Conservation (phyloP, 768 basidiomycete species). For the Hypsizygus marmoreus region DNA sequence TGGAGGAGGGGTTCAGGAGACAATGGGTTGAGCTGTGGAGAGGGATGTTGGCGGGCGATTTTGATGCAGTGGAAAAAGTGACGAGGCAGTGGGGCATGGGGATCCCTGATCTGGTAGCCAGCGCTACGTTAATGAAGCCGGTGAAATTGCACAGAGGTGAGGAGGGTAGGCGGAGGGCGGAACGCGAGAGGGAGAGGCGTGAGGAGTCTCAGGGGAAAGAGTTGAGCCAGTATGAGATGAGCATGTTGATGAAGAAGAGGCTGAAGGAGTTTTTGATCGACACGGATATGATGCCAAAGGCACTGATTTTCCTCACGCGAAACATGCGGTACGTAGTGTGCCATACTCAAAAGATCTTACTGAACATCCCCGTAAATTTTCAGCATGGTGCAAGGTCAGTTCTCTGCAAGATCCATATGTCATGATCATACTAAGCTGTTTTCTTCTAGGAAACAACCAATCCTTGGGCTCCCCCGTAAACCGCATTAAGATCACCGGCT, state of each 20-base stretch:
- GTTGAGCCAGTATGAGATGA: conserved; percentile 68
- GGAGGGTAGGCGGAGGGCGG: conserved; percentile 23
- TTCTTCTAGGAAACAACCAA: conserved; percentile 69
- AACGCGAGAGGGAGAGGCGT: conserved; percentile 19
- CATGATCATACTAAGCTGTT: conserved; percentile 27
- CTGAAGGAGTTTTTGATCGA: conserved; percentile 68
- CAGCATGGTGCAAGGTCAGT: conserved; percentile 52
- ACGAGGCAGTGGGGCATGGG: conserved; percentile 70
- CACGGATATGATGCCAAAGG: conserved; percentile 80
- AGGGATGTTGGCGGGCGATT: conserved; percentile 58
- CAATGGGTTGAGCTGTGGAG: conserved; percentile 84
- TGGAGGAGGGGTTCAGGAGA: conserved; percentile 64
- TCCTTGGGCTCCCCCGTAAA: conserved; percentile 85
- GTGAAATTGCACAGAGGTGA: conserved; percentile 40
- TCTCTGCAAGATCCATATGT: neutral
- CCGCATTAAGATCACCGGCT: conserved; percentile 86
- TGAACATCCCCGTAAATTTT: neutral
- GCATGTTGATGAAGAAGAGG: conserved; percentile 66
- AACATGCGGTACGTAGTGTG: conserved; percentile 61
- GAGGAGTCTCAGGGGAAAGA: conserved; percentile 30
- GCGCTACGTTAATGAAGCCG: conserved; percentile 70
- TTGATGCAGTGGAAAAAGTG: conserved; percentile 49
- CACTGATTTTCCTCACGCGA: conserved; percentile 70
- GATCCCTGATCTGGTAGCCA: conserved; percentile 71
- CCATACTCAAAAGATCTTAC: neutral